phyloP scores from a whole-genome alignment of 768 basidiomycete genomes.

The Panaeolus cyanescens region DNA sequence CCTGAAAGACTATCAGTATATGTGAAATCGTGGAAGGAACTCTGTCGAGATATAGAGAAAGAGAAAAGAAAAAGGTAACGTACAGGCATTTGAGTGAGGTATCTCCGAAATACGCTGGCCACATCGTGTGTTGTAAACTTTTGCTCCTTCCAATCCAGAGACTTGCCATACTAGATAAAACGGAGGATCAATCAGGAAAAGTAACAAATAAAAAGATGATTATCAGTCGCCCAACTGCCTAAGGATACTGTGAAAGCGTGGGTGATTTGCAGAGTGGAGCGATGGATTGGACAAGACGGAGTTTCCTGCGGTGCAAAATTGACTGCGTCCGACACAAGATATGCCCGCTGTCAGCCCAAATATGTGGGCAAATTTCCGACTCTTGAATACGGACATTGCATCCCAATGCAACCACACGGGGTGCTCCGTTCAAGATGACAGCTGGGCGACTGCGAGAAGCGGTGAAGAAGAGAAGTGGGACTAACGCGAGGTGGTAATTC shows the following conservation, averaged over 20 bases:
- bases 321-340: neutral
- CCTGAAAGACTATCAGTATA: slow-evolving; percentile 45
- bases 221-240: neutral
- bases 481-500: slow-evolving; percentile 84
- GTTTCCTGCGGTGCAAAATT: neutral
- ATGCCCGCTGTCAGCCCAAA: neutral
- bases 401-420: neutral
- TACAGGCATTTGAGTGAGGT: slow-evolving; percentile 96
- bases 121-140: slow-evolving; percentile 95
- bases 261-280: slow-evolving; percentile 3
- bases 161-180: slow-evolving; percentile 80
- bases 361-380: neutral
- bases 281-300: slow-evolving; percentile 1
- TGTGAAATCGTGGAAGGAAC: slow-evolving; percentile 5
- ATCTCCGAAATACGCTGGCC: slow-evolving; percentile 93
- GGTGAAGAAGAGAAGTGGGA: slow-evolving; percentile 9
- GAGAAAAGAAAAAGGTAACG: slow-evolving; percentile 31
- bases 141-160: slow-evolving; percentile 86
- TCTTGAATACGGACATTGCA: neutral
- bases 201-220: neutral
- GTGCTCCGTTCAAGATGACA: neutral
- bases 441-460: neutral
- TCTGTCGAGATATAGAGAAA: neutral
- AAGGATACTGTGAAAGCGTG: neutral
- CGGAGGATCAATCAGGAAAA: slow-evolving; percentile 6